Conservation (phyloP, 2,329 filamentous ascomycete species). For the Ophiosphaerella korrae region DNA sequence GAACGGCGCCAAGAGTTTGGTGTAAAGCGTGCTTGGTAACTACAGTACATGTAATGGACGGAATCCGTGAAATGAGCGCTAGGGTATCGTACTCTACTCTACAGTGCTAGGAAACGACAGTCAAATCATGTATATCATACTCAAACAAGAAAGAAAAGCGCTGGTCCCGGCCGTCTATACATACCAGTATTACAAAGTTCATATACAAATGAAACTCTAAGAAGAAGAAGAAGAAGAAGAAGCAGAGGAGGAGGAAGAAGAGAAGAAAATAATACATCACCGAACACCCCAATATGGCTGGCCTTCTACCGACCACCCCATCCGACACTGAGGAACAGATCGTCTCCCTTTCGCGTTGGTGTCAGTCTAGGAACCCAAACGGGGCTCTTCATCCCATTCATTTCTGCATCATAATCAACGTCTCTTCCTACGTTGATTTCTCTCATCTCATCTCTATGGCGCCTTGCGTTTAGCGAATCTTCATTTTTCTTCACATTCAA, state of each 20-base stretch:
- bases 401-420: slow-evolving; percentile 20
- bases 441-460: slow-evolving; percentile 19
- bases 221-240: slow-evolving; percentile 4
- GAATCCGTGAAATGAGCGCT: slow-evolving; percentile 1
- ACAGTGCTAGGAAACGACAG: neutral
- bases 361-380: slow-evolving; percentile 70
- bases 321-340: slow-evolving; percentile 59
- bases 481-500: slow-evolving; percentile 25
- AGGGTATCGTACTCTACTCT: slow-evolving; percentile 5
- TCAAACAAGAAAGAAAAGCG: neutral
- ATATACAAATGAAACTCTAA: neutral
- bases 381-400: slow-evolving; percentile 48
- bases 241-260: slow-evolving; percentile 4
- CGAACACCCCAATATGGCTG: neutral
- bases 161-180: slow-evolving; percentile 1
- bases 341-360: slow-evolving; percentile 68
- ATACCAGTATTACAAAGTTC: slow-evolving; percentile 4
- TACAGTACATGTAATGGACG: neutral
- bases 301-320: slow-evolving; percentile 17
- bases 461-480: slow-evolving; percentile 31
- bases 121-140: neutral
- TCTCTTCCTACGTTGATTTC: slow-evolving; percentile 24
- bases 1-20: neutral
- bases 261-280: slow-evolving; percentile 1
- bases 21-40: neutral